Evolutionary conservation across 2,329 filamentous ascomycete genomes (phyloP).

Genomic region (Celoporthe dispersa): DNA sequence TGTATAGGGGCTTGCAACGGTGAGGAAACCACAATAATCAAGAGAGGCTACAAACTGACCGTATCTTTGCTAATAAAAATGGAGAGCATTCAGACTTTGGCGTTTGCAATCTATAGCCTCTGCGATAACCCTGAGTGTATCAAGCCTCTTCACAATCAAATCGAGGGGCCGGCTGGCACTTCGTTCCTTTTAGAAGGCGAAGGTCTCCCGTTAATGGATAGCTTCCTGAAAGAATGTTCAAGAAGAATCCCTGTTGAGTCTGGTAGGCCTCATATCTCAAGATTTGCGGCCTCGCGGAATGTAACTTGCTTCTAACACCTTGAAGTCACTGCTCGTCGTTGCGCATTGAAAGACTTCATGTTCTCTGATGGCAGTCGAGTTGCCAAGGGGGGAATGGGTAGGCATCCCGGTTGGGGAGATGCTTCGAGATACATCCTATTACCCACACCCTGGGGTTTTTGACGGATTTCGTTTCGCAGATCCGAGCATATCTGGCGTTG

Average conservation of each 20-base stretch:
- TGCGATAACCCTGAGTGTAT: not conserved
- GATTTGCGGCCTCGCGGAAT: not conserved
- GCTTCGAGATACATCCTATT: not conserved
- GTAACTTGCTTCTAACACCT: not conserved
- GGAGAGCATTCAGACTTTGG: not conserved
- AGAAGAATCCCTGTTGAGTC: not conserved
- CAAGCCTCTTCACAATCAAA: not conserved
- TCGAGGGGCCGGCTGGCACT: not conserved
- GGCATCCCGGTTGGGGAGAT: not conserved
- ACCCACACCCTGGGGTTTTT: not conserved
- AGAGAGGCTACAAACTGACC: not conserved
- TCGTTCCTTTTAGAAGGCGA: not conserved
- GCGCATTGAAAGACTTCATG: not conserved
- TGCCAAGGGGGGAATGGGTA: not conserved
- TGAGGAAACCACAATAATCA: not conserved
- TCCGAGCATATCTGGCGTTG: not conserved
- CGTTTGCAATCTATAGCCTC: not conserved
- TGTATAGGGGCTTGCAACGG: not conserved
- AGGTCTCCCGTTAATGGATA: not conserved
- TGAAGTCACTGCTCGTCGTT: not conserved
- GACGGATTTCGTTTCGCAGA: conserved; percentile 1
- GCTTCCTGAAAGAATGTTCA: not conserved
- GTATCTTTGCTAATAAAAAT: not conserved
- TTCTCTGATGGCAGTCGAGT: not conserved
- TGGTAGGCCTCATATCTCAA: not conserved